Evolutionary conservation across 1,284 basidiomycete genomes (phyloP).

Genomic region (Pseudozyma pruni): DNA sequence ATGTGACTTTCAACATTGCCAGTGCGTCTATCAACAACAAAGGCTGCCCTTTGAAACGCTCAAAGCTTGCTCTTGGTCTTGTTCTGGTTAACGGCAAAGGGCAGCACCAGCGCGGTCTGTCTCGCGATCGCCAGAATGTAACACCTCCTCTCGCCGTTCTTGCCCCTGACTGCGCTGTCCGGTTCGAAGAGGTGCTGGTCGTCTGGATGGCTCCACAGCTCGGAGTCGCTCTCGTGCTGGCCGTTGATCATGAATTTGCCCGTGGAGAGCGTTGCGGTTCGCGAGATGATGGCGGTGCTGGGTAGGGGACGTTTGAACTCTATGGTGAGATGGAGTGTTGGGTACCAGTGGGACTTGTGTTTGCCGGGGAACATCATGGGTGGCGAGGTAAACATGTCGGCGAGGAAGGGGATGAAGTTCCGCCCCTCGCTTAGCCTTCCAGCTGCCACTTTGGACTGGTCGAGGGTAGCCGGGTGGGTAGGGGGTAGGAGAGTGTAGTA

Average conservation of each 20-base stretch:
- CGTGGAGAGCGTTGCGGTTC: slow-evolving; percentile 13
- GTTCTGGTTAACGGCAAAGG: slow-evolving; percentile 34
- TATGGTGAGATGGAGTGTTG: slow-evolving; percentile 45
- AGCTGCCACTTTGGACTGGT: neutral
- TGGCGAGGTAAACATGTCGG: slow-evolving; percentile 40
- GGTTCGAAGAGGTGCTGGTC: slow-evolving; percentile 25
- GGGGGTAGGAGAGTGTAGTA: slow-evolving; percentile 22
- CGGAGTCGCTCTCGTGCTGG: slow-evolving; percentile 45
- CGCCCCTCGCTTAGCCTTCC: slow-evolving; percentile 3
- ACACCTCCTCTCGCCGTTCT: neutral
- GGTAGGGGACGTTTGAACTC: slow-evolving; percentile 45
- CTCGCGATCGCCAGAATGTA: slow-evolving; percentile 39
- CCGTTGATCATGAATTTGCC: slow-evolving; percentile 46
- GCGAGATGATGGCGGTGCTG: neutral
- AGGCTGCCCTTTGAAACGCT: too few relatives aligned
- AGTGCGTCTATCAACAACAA: too few relatives aligned
- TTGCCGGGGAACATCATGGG: slow-evolving; percentile 33
- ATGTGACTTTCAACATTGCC: too few relatives aligned
- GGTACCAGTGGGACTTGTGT: slow-evolving; percentile 43
- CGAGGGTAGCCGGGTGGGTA: neutral
- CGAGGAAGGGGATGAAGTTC: slow-evolving; percentile 41
- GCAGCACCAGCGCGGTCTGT: slow-evolving; percentile 39
- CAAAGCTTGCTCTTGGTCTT: slow-evolving; percentile 31
- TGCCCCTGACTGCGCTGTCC: neutral
- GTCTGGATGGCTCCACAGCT: slow-evolving; percentile 41